A percentile compares a stretch with the other conserved stretches of the same genome.
Evolutionary conservation across 352 stramenopile species (phyloP).

Genomic region (Thalassiosira exigua): DNA sequence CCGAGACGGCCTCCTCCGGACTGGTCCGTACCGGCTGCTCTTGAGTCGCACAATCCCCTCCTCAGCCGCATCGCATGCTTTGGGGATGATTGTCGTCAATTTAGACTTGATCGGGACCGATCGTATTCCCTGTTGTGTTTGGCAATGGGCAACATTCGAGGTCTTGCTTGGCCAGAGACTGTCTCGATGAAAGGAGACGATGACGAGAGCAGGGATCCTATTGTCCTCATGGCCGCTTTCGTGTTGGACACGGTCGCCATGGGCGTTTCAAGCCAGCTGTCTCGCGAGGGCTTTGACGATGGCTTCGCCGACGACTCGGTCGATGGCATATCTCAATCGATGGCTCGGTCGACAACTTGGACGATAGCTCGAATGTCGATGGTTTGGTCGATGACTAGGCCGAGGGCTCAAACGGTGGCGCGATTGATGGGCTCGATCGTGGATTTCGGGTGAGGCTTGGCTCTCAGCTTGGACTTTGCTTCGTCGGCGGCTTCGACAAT

Average conservation of each 20-base stretch:
- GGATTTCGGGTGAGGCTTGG: too few species aligned
- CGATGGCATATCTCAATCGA: too few species aligned
- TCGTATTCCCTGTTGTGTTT: slow-evolving; percentile 27
- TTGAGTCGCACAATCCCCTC: slow-evolving; percentile 39
- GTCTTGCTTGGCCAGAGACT: slow-evolving; percentile 17
- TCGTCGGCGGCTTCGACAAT: too few species aligned
- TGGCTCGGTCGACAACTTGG: too few species aligned
- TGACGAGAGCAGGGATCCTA: slow-evolving; percentile 20
- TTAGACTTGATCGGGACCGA: slow-evolving; percentile 41
- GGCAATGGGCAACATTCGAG: slow-evolving; percentile 25
- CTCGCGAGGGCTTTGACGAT: slow-evolving; percentile 40
- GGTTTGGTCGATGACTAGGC: too few species aligned
- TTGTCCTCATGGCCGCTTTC: slow-evolving; percentile 22
- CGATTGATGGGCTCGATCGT: too few species aligned
- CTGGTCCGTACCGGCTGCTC: slow-evolving; percentile 36
- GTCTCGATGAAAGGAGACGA: not conserved
- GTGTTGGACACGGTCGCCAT: slow-evolving; percentile 45
- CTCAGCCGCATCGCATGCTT: slow-evolving; percentile 1
- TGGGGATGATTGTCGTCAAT: slow-evolving; percentile 32
- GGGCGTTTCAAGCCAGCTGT: slow-evolving; percentile 33
- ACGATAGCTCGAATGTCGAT: too few species aligned
- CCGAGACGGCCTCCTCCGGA: too few species aligned
- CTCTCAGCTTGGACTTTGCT: too few species aligned
- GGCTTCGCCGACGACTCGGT: too few species aligned
- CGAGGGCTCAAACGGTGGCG: too few species aligned